These are phyloP conservation scores for Ophiostoma sp. DNA, from an alignment of 2,329 filamentous ascomycete genomes.

Conservation along the genomic window DNA sequence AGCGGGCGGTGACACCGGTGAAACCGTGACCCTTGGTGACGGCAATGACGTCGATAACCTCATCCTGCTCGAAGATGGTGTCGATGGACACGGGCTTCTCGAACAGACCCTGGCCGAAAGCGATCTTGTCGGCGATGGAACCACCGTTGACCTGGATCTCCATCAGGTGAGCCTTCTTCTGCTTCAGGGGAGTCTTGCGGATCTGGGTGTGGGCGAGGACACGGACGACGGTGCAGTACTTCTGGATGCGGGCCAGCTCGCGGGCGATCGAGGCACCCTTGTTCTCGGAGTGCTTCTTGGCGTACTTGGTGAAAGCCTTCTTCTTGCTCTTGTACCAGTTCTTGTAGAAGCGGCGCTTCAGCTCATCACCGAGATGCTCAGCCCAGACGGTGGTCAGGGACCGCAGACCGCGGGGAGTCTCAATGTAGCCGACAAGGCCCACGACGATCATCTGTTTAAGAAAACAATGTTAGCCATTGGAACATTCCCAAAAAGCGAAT, in stretches of 20 bases:
- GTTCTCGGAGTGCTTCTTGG: slow-evolving; percentile 98
- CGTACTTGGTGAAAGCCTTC: slow-evolving; percentile 99
- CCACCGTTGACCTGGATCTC: slow-evolving; percentile 99
- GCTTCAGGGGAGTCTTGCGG: slow-evolving; percentile 98
- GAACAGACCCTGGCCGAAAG: slow-evolving; percentile 91
- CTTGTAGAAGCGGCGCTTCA: slow-evolving; percentile 99
- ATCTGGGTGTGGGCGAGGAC: slow-evolving; percentile 99
- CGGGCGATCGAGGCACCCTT: slow-evolving; percentile 85
- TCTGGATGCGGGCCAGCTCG: slow-evolving; percentile 99
- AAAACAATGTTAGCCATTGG: slow-evolving; percentile 64
- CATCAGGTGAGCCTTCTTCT: slow-evolving; percentile 99
- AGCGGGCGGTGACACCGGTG: slow-evolving; percentile 93
- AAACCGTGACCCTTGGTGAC: slow-evolving; percentile 99
- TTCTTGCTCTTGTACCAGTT: slow-evolving; percentile 99
- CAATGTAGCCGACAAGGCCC: slow-evolving; percentile 99
- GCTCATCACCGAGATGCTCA: slow-evolving; percentile 96
- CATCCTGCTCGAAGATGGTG: slow-evolving; percentile 97
- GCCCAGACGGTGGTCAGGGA: slow-evolving; percentile 99
- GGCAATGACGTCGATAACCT: slow-evolving; percentile 98
- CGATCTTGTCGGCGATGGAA: slow-evolving; percentile 91
- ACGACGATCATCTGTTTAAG: slow-evolving; percentile 88
- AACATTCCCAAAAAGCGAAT: slow-evolving; percentile 39
- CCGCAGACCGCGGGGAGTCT: slow-evolving; percentile 98
- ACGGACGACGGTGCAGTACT: slow-evolving; percentile 99
- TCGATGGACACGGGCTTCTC: slow-evolving; percentile 96